Base-by-base conservation (phyloP, 192 early-diverging fungal species). In the Spinellus fusiger region DNA sequence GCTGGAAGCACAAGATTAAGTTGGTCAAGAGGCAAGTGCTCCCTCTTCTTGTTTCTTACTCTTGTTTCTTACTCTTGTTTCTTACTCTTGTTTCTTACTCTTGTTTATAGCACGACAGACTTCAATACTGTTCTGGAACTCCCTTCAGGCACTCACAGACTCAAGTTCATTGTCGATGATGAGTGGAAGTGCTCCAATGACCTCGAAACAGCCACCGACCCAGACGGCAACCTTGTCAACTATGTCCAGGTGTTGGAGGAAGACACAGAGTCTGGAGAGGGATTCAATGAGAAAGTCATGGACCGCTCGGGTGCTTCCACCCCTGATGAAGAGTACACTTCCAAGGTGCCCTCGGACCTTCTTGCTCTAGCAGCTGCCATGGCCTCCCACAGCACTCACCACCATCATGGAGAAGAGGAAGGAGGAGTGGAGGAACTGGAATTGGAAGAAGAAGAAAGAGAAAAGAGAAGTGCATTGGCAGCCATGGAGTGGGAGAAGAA, bases 91-190 rank as follows among this genome's bases (percentile, higher is more conserved):
- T 48, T 44, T 16, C 54, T 35, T 56, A 48, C 26, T 18, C 54
- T 58, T 59, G 27, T 57, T 29, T 32, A 46, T 56, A 89, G 85
- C 68, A 79, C 82, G 20, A 78, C 80, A 37, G 90, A 93, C 65
- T 93, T 93, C 59, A 84, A 85, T 4, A 84, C 87, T 0, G 81
- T 93, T 32, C 73, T 98, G 23, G 88, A 95, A 65, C 76, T 98
- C 58, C 89, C 91, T n/a, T 86, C 89, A 20, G 95, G 95, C 40
- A 95, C 91, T 4, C 95, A 98, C 73, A 88, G 88, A 65, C 84
- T 97, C 54, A 98, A 98, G 75, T 98, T 94, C 63, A 96, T 98
- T 70, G 95, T 98, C 5, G 95, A 98, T 68, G 93, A 94, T 63
- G 93, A 96, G 62, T 98, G 96, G 96, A 92, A 92, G 56, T 97